Percentiles rank a stretch among this genome's conserved stretches.
phyloP scores from a whole-genome alignment of 2,329 filamentous ascomycete species.

The Ophiocordyceps unilateralis region DNA sequence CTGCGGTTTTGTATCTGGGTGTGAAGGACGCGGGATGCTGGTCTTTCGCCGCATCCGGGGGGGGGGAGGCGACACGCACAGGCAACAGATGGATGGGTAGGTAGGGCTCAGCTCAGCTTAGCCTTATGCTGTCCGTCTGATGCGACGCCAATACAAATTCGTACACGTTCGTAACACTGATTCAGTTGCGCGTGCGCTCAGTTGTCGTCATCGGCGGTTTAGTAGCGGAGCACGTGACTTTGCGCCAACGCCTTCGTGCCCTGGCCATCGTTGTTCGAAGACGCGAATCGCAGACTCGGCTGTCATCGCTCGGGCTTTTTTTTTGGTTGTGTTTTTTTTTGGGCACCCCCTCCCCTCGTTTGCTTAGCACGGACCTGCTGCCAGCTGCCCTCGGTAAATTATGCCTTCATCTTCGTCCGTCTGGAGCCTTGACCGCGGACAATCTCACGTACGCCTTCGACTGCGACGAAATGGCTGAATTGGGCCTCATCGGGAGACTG shows the following conservation, averaged over 20 bases:
- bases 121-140: no score
- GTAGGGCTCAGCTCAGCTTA: no score
- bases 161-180: no score
- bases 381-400: not conserved
- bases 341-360: no score
- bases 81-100: no score
- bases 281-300: not conserved
- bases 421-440: not conserved
- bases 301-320: not conserved
- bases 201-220: not conserved
- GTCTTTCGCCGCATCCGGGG: no score
- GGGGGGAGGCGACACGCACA: no score
- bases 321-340: not conserved
- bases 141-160: no score
- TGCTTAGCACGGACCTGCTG: not conserved
- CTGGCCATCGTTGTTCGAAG: not conserved
- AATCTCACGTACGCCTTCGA: not conserved
- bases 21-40: no score
- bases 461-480: constrained; percentile 9
- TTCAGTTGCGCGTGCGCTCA: no score
- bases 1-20: no score
- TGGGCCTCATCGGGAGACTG: constrained; percentile 10
- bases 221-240: not conserved
- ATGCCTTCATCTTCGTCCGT: not conserved
- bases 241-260: not conserved